These are phyloP conservation scores for Boletus barrowsii DNA, from an alignment of 768 basidiomycete genomes.

Conservation along the genomic window DNA sequence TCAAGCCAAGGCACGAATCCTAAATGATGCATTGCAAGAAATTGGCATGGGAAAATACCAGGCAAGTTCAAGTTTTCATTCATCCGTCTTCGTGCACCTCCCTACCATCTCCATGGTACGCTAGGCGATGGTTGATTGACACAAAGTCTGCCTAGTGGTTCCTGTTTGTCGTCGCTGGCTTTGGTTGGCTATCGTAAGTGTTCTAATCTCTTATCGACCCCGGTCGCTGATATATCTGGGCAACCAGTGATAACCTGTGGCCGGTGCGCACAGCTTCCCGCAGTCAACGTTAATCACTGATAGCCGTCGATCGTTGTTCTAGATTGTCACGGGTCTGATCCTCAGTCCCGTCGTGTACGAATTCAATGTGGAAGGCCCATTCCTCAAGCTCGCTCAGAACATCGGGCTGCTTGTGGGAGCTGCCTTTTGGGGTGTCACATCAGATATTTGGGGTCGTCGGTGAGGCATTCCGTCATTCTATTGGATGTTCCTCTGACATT, in stretches of 20 bases:
- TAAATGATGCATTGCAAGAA: conserved; percentile 61
- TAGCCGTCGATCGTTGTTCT: background rate
- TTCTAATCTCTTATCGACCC: background rate
- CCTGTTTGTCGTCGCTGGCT: conserved; percentile 65
- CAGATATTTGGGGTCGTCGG: conserved; percentile 72
- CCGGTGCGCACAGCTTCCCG: conserved; percentile 43
- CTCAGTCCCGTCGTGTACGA: conserved; percentile 62
- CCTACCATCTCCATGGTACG: background rate
- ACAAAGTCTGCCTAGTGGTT: conserved; percentile 42
- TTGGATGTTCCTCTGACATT: conserved; percentile 4
- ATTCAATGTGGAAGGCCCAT: conserved; percentile 58
- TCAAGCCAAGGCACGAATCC: conserved; percentile 51
- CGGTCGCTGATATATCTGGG: conserved; percentile 1
- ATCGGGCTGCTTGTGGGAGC: conserved; percentile 70
- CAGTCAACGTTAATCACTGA: background rate
- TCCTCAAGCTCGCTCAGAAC: conserved; percentile 67
- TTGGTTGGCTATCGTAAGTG: conserved; percentile 74
- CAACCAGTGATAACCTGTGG: conserved; percentile 65
- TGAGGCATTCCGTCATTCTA: conserved; percentile 18
- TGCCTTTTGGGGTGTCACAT: conserved; percentile 63
- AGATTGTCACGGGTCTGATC: conserved; percentile 67
- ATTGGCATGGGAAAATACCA: conserved; percentile 74
- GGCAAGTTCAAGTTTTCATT: conserved; percentile 27
- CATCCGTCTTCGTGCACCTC: background rate
- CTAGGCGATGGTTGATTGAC: background rate